Percentiles rank a stretch among this genome's conserved stretches.
These are phyloP conservation scores for Prunella vulgaris DNA, from an alignment of 257 asterid genomes.

Conservation along the genomic window DNA sequence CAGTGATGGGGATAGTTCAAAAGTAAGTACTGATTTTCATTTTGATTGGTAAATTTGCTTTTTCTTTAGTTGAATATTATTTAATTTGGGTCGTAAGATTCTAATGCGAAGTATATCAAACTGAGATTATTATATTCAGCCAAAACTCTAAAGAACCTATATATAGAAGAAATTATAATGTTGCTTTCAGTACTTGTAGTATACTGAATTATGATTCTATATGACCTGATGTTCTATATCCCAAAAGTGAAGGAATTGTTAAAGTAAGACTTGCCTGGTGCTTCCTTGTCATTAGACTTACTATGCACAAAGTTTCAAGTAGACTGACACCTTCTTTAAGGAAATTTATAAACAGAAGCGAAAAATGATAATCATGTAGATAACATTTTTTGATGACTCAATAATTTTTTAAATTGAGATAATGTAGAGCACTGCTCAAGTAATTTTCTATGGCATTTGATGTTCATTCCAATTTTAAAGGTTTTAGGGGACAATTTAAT, in stretches of 20 bases:
- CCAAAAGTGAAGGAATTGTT: background rate
- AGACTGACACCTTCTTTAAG: background rate
- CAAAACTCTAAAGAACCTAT: background rate
- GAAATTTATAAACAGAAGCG: background rate
- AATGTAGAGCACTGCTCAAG: background rate
- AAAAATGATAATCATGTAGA: background rate
- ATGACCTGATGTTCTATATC: background rate
- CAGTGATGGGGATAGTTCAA: slow-evolving; percentile 25
- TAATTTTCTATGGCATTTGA: background rate
- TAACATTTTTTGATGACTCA: background rate
- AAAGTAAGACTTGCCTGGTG: background rate
- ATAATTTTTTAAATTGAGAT: background rate
- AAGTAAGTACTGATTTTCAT: slow-evolving; percentile 33
- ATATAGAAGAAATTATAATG: background rate
- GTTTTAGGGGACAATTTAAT: background rate
- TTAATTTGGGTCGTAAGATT: background rate
- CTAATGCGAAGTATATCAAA: background rate
- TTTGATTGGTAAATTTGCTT: background rate
- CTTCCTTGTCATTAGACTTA: background rate
- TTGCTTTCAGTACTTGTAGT: background rate
- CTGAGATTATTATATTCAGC: background rate
- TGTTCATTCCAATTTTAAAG: background rate
- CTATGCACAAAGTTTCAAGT: background rate
- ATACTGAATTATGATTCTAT: background rate
- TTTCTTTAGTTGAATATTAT: background rate